Base-by-base conservation (phyloP, 2,329 filamentous ascomycete species). In the Phialophora tarda region DNA sequence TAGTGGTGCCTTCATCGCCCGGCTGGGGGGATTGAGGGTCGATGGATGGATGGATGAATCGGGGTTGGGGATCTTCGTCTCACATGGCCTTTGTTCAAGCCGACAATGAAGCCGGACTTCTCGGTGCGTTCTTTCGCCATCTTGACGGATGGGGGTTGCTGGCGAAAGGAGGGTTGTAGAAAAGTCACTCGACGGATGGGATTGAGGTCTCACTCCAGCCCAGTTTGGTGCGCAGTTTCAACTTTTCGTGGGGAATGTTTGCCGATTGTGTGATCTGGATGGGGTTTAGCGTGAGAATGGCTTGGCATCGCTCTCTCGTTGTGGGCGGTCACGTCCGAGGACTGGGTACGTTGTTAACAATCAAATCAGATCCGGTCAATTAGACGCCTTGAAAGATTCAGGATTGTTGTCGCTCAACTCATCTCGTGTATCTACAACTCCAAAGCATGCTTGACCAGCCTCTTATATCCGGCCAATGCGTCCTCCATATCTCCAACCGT, bases 401-500 rank as follows among this genome's bases (percentile, higher is more conserved):
- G 30, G 7, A n/a, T 17, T 41, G 17, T 8, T n/a, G n/a, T 41
- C 6, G 48, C 14, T 51, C 48, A 24, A 17, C 23, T 26, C 5
- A 51, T 23, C 48, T 51, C 48, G 32, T 24, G 8, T 8, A 11
- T 34, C 24, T 62, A 55, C 41, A 50, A 24, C 30, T 66, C 57
- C 62, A 73, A 51, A 17, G 65, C 62, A 69, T 71, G 69, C 63
- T 60, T 62, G 56, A 92, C 87, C 68, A 93, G 79, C 74, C 81
- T 89, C 79, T 91, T 88, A 77, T 93, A 97, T 6, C 89, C 93
- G 69, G 88, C 84, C 0, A 97, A 91, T 2, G 93, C 91, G 59
- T 84, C 82, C 78, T 93, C 89, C 59, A 98, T 79, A 70, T 96
- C 90, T 26, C 83, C 84, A 32, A 94, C 86, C 28, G 86, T 91